These are phyloP conservation scores for Blastobotrys illinoisensis DNA, from an alignment of 1,139 yeast species.

Conservation along the genomic window DNA sequence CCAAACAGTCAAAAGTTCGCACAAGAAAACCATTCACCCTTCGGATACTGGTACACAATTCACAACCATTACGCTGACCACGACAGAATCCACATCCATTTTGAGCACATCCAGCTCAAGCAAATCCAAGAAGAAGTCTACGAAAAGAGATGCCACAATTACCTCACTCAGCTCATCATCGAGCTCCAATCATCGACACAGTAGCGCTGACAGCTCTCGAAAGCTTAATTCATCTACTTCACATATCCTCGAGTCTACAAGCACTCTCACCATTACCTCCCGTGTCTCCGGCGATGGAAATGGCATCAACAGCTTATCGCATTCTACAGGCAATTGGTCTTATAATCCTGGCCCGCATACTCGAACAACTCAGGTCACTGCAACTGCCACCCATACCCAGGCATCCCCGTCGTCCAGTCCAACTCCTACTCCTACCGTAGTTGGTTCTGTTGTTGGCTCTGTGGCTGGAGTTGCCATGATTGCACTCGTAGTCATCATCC, in stretches of 20 bases:
- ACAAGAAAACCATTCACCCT: background rate
- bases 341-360: background rate
- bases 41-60: background rate
- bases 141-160: background rate
- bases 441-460: slow-evolving; percentile 43
- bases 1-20: background rate
- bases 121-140: background rate
- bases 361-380: background rate
- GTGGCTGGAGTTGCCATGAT: slow-evolving; percentile 27
- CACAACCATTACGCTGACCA: background rate
- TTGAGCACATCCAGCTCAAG: background rate
- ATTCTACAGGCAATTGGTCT: background rate
- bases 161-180: background rate
- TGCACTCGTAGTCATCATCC: slow-evolving; percentile 5
- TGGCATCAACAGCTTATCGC: background rate
- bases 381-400: slow-evolving; percentile 7
- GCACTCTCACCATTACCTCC: background rate
- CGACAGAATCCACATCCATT: background rate
- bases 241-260: background rate
- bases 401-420: slow-evolving; percentile 7
- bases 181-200: background rate
- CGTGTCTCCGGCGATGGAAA: background rate
- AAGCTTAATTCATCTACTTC: background rate
- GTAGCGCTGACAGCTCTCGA: background rate
- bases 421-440: slow-evolving; percentile 30